Evolutionary conservation across 192 early-diverging fungal species (phyloP), one percentile per base, ranked within the genome.

Genomic region (Podila minutissima): DNA sequence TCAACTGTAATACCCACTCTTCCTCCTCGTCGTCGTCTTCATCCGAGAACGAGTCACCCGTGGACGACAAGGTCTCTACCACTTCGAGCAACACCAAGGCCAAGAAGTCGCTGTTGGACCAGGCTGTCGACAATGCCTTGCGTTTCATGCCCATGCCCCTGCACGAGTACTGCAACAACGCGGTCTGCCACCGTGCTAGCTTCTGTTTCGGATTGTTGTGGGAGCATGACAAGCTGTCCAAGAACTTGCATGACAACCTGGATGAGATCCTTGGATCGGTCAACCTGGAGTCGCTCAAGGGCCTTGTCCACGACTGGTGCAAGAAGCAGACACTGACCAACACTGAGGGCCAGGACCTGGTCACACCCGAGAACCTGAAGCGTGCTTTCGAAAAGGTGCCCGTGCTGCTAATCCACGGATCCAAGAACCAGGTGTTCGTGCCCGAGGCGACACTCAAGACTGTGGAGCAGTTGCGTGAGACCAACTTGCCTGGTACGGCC

Each of bases 371-470:
- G 69, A 66, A 84, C 33, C 57, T 82, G 31, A 59, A 74, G 61
- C 62, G 58, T 15, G 74, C 67, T 1, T 75, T 71, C 26, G 60
- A 71, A 22, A 82, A 84, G n/a, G 35, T 76, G 13, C 83, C 83
- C 11, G 74, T 84, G 31, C 26, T 72, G 29, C 62, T 82, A 33
- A 81, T 85, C 53, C 79, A 82, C 62, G 83, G 83, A 24, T 67
- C 71, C 35, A 85, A 85, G 74, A 85, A 74, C 48, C 74, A 69
- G 24, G 78, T 82, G 41, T 85, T 79, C n/a, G 57, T 67, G 3
- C 65, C 70, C 22, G 76, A 79, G 35, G 59, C 70, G 11, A 79
- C 76, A 0, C 28, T 79, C 24, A 79, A 68, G 66, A 72, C 70
- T 6, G 61, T 79, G 3, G 70, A 79, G 60, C 24, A 72, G 61